phyloP scores from a whole-genome alignment of 2,329 filamentous ascomycete genomes.

The Chaetomium sp. region DNA sequence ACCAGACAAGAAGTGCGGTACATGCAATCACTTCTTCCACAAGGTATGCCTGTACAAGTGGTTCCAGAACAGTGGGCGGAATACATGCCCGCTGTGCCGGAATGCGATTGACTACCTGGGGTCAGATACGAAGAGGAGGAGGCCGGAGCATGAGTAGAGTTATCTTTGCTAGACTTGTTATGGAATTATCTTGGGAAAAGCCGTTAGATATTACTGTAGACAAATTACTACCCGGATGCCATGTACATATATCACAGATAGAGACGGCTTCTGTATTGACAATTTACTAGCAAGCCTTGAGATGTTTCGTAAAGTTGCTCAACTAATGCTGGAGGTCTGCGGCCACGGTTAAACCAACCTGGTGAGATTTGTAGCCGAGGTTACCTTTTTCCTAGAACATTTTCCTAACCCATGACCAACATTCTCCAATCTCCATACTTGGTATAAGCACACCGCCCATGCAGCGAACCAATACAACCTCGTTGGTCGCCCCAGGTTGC shows the following conservation, averaged over 20 bases:
- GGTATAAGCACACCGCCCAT: neutral
- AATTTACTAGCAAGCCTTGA: too few species aligned
- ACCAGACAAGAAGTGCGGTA: conserved; percentile 87
- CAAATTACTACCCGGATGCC: neutral
- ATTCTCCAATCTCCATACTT: too few species aligned
- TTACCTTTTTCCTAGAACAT: neutral
- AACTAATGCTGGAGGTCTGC: neutral
- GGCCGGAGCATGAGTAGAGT: conserved; percentile 30
- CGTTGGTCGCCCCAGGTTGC: neutral
- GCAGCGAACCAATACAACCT: neutral
- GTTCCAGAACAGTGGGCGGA: conserved; percentile 93
- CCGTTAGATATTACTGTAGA: neutral
- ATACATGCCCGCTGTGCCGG: conserved; percentile 88
- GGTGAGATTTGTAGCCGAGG: neutral
- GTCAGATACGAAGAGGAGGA: conserved; percentile 30
- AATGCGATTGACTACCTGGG: conserved; percentile 72
- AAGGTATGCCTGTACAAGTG: conserved; percentile 89
- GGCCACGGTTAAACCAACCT: too few species aligned
- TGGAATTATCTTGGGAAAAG: neutral
- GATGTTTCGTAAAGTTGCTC: too few species aligned
- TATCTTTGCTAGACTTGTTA: neutral
- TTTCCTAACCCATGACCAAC: neutral
- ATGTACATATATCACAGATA: neutral
- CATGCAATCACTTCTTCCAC: conserved; percentile 95
- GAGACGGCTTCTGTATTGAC: neutral